These are phyloP conservation scores for Pilatotrama ljubarskyi DNA, from an alignment of 768 basidiomycete genomes.

Conservation along the genomic window DNA sequence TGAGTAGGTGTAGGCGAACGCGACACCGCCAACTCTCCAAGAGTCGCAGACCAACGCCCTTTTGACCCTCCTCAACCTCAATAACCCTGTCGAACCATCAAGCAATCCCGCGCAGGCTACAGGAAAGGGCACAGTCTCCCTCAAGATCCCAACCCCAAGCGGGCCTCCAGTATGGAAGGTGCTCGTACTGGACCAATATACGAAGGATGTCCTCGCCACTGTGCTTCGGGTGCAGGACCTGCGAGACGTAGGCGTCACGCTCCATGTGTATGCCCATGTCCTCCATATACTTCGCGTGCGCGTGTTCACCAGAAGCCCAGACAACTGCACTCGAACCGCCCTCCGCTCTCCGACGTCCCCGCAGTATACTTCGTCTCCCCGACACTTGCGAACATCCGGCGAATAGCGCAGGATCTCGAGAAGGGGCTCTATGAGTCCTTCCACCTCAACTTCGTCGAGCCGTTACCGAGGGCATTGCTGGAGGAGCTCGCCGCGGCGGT, in stretches of 20 bases:
- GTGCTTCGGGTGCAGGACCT: constrained; percentile 95
- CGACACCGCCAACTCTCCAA: constrained; percentile 66
- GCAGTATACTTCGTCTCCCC: constrained; percentile 97
- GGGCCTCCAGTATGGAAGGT: constrained; percentile 95
- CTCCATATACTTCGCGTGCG: not conserved
- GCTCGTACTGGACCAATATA: constrained; percentile 89
- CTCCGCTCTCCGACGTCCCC: constrained; percentile 91
- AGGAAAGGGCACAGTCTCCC: constrained; percentile 36
- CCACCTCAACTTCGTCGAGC: constrained; percentile 94
- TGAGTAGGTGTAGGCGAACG: constrained; percentile 32
- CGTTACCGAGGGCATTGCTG: constrained; percentile 81
- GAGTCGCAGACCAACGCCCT: constrained; percentile 87
- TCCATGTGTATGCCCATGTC: constrained; percentile 81
- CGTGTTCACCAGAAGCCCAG: constrained; percentile 41
- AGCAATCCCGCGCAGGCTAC: constrained; percentile 35
- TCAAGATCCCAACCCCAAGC: constrained; percentile 52
- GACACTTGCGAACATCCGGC: constrained; percentile 77
- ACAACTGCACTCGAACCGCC: constrained; percentile 87
- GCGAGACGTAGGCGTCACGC: constrained; percentile 93
- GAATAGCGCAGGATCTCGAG: constrained; percentile 92
- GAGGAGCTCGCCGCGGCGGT: constrained; percentile 93
- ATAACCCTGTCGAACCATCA: constrained; percentile 53
- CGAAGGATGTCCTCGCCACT: constrained; percentile 95
- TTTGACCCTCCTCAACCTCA: constrained; percentile 84
- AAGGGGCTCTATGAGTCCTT: constrained; percentile 90